Evolutionary conservation across 371 early-diverging fungal genomes (phyloP).

Genomic region (Mucor irregularis): DNA sequence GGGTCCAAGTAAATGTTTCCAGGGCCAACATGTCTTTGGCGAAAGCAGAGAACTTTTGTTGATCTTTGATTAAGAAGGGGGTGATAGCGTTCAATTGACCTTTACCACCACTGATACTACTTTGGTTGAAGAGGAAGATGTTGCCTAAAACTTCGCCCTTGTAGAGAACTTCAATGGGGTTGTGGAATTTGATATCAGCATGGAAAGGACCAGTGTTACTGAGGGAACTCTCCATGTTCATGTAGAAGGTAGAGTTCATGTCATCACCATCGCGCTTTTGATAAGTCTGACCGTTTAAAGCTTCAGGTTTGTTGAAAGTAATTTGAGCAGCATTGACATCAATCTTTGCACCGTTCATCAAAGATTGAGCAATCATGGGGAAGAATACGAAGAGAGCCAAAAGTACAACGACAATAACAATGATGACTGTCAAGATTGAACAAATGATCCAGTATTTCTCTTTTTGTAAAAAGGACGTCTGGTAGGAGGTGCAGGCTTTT

Average conservation of each 20-base stretch:
- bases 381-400: constrained; percentile 56
- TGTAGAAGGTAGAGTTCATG: constrained; percentile 41
- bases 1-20: constrained; percentile 54
- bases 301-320: constrained; percentile 40
- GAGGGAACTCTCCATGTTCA: constrained; percentile 52
- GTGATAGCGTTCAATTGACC: constrained; percentile 46
- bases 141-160: constrained; percentile 50
- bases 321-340: constrained; percentile 52
- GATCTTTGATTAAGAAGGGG: constrained; percentile 49
- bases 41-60: constrained; percentile 50
- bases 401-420: constrained; percentile 49
- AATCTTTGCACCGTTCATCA: constrained; percentile 55
- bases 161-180: constrained; percentile 44
- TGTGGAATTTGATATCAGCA: constrained; percentile 48
- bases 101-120: constrained; percentile 50
- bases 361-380: constrained; percentile 59
- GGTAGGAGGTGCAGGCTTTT: constrained; percentile 39
- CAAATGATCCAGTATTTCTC: constrained; percentile 61
- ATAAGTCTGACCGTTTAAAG: constrained; percentile 9
- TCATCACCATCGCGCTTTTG: constrained; percentile 34
- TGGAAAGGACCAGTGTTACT: constrained; percentile 63
- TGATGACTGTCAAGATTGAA: constrained; percentile 44
- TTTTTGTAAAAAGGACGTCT: constrained; percentile 52
- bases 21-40: constrained; percentile 55
- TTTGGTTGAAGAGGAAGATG: constrained; percentile 48